Evolutionary conservation across 2,329 filamentous ascomycete genomes (phyloP).

Genomic region (Albifimbria verrucaria): DNA sequence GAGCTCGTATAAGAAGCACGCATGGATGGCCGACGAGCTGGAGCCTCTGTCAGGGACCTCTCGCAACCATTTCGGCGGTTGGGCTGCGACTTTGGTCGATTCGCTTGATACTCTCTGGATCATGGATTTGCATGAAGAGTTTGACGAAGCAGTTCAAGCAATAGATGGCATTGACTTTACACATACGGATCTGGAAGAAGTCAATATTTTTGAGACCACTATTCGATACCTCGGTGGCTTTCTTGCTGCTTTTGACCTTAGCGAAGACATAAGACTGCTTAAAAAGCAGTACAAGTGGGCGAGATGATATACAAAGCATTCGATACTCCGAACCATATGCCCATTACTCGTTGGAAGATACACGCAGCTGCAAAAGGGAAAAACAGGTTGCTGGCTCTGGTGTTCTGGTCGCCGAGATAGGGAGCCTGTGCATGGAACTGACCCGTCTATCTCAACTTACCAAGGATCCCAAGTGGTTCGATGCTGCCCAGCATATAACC

Average conservation of each 20-base stretch:
- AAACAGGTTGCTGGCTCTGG: conserved; percentile 10
- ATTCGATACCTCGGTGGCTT: conserved; percentile 53
- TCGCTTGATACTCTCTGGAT: conserved; percentile 60
- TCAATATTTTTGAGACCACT: conserved; percentile 53
- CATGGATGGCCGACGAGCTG: conserved; percentile 52
- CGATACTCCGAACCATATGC: conserved; percentile 49
- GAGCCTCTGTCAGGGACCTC: conserved; percentile 43
- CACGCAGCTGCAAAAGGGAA: conserved; percentile 20
- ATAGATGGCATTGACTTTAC: conserved; percentile 47
- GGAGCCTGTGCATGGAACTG: conserved; percentile 69
- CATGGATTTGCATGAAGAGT: conserved; percentile 56
- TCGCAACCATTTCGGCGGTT: conserved; percentile 49
- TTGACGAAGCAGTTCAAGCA: conserved; percentile 50
- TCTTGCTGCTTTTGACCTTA: conserved; percentile 47
- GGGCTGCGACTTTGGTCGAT: conserved; percentile 59
- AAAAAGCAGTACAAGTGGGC: conserved; percentile 48
- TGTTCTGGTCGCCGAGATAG: conserved; percentile 57
- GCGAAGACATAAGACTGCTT: conserved; percentile 38
- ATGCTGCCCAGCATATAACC: conserved; percentile 68
- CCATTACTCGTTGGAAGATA: conserved; percentile 28
- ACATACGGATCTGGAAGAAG: conserved; percentile 34
- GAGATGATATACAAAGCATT: conserved; percentile 51
- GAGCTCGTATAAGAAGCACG: conserved; percentile 54
- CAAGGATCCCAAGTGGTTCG: conserved; percentile 66
- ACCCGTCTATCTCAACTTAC: conserved; percentile 69